phyloP scores from a whole-genome alignment of 1,284 basidiomycete species.

The Polyporus tsugae region DNA sequence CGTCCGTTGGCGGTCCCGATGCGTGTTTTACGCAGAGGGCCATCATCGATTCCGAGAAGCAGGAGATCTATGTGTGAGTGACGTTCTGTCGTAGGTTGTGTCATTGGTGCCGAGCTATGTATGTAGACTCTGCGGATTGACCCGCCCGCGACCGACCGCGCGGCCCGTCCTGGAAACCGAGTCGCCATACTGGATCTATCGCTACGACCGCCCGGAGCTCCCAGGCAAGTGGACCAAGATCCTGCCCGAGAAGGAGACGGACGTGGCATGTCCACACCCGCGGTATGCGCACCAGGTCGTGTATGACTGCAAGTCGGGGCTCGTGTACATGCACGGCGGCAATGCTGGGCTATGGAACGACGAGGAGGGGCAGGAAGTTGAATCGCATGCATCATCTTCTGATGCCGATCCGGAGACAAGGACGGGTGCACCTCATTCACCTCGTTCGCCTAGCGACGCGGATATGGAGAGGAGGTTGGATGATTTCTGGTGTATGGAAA shows the following conservation, averaged over 20 bases:
- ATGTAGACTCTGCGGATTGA: conserved; percentile 66
- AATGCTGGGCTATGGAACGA: conserved; percentile 56
- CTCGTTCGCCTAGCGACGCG: background rate
- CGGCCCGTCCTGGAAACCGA: conserved; percentile 56
- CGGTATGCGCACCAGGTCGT: conserved; percentile 82
- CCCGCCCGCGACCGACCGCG: conserved; percentile 48
- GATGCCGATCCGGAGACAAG: conserved; percentile 3
- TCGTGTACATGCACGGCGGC: conserved; percentile 76
- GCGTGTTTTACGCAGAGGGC: conserved; percentile 77
- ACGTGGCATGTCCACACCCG: conserved; percentile 39
- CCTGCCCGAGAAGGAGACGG: conserved; percentile 43
- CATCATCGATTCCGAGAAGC: conserved; percentile 65
- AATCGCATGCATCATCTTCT: conserved; percentile 2
- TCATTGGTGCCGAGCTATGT: background rate
- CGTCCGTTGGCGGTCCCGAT: conserved; percentile 65
- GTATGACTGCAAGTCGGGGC: conserved; percentile 65
- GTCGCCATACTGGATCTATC: conserved; percentile 69
- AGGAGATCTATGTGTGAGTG: conserved; percentile 78
- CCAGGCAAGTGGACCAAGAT: conserved; percentile 74
- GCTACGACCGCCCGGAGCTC: conserved; percentile 55
- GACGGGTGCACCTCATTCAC: conserved; percentile 26
- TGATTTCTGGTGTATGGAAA: conserved; percentile 79
- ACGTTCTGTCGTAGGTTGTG: conserved; percentile 8
- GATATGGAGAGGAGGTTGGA: conserved; percentile 62
- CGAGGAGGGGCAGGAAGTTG: conserved; percentile 24